A percentile compares a stretch with the other conserved stretches of the same genome.
Evolutionary conservation across 768 basidiomycete species (phyloP).

Genomic region (Artomyces pyxidatus): DNA sequence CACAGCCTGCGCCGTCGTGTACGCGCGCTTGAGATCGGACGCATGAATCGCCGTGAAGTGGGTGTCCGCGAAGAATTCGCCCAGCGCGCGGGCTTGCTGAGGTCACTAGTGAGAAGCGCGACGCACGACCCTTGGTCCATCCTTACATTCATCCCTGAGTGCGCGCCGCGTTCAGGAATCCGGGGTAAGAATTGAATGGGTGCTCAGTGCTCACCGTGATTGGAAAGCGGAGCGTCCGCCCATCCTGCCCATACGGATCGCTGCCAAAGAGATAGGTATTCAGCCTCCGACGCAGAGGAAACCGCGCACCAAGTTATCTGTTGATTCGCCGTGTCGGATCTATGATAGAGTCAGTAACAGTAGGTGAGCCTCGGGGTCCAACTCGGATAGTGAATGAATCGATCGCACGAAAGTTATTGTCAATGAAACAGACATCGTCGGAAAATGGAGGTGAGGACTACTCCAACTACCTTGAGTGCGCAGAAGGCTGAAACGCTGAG

Average conservation of each 20-base stretch:
- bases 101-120: neutral
- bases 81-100: conserved; percentile 38
- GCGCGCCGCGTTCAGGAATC: neutral
- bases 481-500: too few species aligned
- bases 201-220: conserved; percentile 67
- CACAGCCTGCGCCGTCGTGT: conserved; percentile 52
- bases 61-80: conserved; percentile 37
- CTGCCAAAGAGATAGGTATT: conserved; percentile 19
- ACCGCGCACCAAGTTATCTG: conserved; percentile 57
- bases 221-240: conserved; percentile 64
- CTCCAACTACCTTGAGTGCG: too few species aligned
- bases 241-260: conserved; percentile 64
- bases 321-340: conserved; percentile 74
- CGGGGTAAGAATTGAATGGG: too few species aligned
- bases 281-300: neutral
- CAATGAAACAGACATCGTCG: too few species aligned
- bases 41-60: conserved; percentile 51
- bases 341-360: too few species aligned
- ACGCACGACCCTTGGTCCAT: neutral
- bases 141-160: conserved; percentile 27
- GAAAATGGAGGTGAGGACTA: too few species aligned
- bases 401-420: too few species aligned
- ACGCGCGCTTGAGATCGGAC: conserved; percentile 59
- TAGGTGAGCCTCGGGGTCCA: too few species aligned
- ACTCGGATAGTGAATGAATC: too few species aligned